These are phyloP conservation scores for Firmiana major DNA, from an alignment of 345 rosid genomes.

Conservation along the genomic window DNA sequence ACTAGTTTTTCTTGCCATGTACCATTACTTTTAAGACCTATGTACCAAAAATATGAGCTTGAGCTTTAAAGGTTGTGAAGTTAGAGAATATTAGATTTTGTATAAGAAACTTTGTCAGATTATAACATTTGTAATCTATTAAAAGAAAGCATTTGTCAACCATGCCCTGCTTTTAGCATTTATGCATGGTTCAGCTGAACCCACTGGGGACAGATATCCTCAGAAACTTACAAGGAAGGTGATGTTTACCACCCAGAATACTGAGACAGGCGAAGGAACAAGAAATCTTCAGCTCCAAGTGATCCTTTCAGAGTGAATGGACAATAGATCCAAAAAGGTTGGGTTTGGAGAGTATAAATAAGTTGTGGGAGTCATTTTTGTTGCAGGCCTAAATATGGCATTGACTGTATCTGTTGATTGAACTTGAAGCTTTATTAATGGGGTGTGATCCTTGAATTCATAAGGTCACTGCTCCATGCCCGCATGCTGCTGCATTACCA, in stretches of 20 bases:
- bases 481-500: not conserved
- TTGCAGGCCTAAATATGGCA: not conserved
- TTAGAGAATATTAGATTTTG: not conserved
- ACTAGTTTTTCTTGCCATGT: not conserved
- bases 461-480: not conserved
- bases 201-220: not conserved
- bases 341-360: not conserved
- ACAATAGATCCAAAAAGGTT: not conserved
- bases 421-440: not conserved
- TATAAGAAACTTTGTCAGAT: too few relatives aligned
- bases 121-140: too few relatives aligned
- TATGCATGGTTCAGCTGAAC: not conserved
- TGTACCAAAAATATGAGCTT: not conserved
- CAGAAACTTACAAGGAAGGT: not conserved
- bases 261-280: not conserved
- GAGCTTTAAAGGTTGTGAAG: not conserved
- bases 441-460: not conserved
- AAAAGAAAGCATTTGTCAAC: not conserved
- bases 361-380: not conserved
- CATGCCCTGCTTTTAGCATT: not conserved
- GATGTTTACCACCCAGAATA: not conserved
- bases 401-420: not conserved
- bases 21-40: not conserved
- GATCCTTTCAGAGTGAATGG: not conserved
- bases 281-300: not conserved